Conservation (phyloP, 2,329 filamentous ascomycete genomes). For the Fusarium sp. region DNA sequence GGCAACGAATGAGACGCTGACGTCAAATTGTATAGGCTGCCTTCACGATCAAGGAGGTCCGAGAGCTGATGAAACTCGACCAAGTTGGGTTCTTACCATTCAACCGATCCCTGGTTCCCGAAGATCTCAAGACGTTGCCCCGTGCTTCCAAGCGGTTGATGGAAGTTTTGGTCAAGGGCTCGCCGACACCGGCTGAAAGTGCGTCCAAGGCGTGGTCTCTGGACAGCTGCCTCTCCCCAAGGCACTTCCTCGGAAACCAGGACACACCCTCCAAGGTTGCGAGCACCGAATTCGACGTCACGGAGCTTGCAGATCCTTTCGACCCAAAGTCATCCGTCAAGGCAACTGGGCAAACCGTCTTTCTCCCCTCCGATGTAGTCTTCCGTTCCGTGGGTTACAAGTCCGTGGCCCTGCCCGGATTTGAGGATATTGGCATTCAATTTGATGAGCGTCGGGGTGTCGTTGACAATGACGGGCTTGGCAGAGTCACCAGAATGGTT, state of each 20-base stretch:
- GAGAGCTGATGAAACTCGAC: slow-evolving; percentile 85
- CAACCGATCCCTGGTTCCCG: slow-evolving; percentile 73
- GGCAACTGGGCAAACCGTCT: slow-evolving; percentile 61
- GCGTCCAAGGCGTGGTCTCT: slow-evolving; percentile 82
- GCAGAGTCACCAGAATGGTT: slow-evolving; percentile 70
- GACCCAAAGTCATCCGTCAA: slow-evolving; percentile 62
- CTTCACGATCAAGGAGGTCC: slow-evolving; percentile 94
- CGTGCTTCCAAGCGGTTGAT: slow-evolving; percentile 82
- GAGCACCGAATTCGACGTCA: slow-evolving; percentile 76
- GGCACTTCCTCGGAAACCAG: slow-evolving; percentile 69
- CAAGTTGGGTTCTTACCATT: slow-evolving; percentile 79
- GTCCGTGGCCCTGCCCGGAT: slow-evolving; percentile 80
- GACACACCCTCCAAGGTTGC: slow-evolving; percentile 64
- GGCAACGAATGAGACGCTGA: slow-evolving; percentile 4
- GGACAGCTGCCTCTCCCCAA: slow-evolving; percentile 86
- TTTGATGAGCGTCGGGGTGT: slow-evolving; percentile 82
- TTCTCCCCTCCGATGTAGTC: slow-evolving; percentile 76
- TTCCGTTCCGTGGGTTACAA: slow-evolving; percentile 98
- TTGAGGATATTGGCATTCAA: slow-evolving; percentile 77
- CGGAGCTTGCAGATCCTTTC: slow-evolving; percentile 66
- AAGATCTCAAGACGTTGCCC: slow-evolving; percentile 75
- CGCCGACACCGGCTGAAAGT: slow-evolving; percentile 59
- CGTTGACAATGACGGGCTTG: slow-evolving; percentile 84
- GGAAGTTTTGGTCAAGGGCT: slow-evolving; percentile 84
- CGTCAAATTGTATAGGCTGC: slow-evolving; percentile 69